A percentile compares a stretch with the other conserved stretches of the same genome.
phyloP scores from a whole-genome alignment of 1,284 basidiomycete genomes.

The Puccinia triticina region DNA sequence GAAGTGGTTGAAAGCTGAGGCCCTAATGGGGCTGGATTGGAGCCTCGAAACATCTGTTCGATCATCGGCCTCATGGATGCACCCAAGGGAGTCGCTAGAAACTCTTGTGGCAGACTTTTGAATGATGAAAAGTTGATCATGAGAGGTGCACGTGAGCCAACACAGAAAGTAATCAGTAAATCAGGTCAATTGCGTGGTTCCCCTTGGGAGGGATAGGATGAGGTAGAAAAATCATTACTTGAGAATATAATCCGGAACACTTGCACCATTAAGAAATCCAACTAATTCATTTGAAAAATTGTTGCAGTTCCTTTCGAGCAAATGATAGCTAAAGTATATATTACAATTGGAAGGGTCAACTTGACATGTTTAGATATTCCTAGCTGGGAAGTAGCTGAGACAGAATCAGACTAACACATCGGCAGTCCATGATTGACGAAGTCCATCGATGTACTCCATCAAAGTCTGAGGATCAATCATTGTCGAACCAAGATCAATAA shows the following conservation, averaged over 20 bases:
- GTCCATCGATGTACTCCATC: conserved; percentile 57
- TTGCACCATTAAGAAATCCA: conserved; percentile 40
- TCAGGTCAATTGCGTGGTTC: neutral
- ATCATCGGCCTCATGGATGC: conserved; percentile 60
- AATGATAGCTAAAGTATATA: conserved; percentile 33
- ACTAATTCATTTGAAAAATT: conserved; percentile 49
- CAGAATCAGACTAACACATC: conserved; percentile 59
- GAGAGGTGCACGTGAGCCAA: neutral
- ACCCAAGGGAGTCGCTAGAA: conserved; percentile 61
- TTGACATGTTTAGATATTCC: neutral
- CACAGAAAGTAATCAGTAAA: neutral
- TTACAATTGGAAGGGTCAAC: neutral
- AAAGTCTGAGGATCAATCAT: conserved; percentile 60
- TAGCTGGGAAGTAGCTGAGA: neutral
- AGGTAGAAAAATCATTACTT: conserved; percentile 9
- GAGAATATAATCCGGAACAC: conserved; percentile 45
- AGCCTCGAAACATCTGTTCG: conserved; percentile 56
- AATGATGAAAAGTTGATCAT: conserved; percentile 58
- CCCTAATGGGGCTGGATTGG: conserved; percentile 19
- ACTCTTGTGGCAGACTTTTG: conserved; percentile 57
- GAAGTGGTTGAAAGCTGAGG: conserved; percentile 27
- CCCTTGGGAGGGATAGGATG: neutral
- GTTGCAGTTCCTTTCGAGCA: conserved; percentile 49
- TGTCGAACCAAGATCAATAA: conserved; percentile 58
- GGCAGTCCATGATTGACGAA: conserved; percentile 58